Evolutionary conservation across 306 rosid species (phyloP), one percentile per base, ranked within the genome.

Genomic region (Mimosa bimucronata): DNA sequence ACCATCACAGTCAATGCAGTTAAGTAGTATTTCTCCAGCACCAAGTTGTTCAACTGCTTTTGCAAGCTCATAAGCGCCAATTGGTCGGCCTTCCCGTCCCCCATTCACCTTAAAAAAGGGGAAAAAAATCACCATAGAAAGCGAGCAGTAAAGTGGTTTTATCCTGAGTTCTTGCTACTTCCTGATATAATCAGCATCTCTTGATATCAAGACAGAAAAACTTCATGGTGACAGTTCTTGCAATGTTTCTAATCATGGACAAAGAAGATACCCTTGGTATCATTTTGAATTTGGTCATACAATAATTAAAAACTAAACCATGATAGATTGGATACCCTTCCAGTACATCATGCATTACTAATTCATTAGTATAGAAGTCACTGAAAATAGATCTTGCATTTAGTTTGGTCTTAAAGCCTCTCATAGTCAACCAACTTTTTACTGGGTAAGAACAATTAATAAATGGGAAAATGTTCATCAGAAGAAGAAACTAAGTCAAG

Each of bases 1-100:
- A 96, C 99, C 99, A 78, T 96, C 99, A 41, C 97, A 96, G 55
- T 95, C 98, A 6, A 95, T 95, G 92, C 99, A 95, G 78, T 96
- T 96, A 42, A 96, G 89, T 72, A 93, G 89, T 85, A 96, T 96
- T 87, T 96, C 99, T 74, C 99, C 99, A 76, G 99, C 97, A 78
- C 99, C 99, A 69, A 96, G 94, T 75, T 91, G 92, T 87, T 93
- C 98, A 41, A 96, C 99, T 44, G 92, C 97, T 86, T 87, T 91
- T 60, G 99, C 97, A 67, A 96, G 97, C 85, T 96, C 99, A 81
- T 88, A 91, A 72, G 99, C 98, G 76, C 99, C 99, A 82, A 96
- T 96, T 45, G 90, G 97, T 65, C 97, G 87, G 50, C 94, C 98
- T 86, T 96, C 99, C 75, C 97, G 86, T 21, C 98, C 99, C 26